Percentiles rank a stretch among this genome's conserved stretches.
These are phyloP conservation scores for Nakazawaea ishiwadae DNA, from an alignment of 805 yeast genomes.

Conservation along the genomic window DNA sequence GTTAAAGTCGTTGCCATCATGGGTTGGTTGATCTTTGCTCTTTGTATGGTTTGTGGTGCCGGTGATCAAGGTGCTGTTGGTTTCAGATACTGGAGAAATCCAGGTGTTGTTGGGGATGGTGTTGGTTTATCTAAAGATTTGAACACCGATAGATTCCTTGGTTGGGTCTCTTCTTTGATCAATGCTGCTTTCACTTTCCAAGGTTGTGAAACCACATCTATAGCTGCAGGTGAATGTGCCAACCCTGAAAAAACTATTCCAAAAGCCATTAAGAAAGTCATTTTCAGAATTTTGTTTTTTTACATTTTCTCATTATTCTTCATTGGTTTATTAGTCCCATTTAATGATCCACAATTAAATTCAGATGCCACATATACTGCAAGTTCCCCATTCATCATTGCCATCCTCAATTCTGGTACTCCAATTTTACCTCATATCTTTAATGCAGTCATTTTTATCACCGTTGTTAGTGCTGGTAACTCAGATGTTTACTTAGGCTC, in stretches of 20 bases:
- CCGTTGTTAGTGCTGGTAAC: constrained; percentile 76
- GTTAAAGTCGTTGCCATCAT: constrained; percentile 63
- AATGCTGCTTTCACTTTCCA: constrained; percentile 76
- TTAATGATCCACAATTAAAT: constrained; percentile 49
- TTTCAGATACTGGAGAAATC: constrained; percentile 76
- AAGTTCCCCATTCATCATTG: constrained; percentile 69
- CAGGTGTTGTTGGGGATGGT: constrained; percentile 75
- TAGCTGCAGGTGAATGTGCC: constrained; percentile 68
- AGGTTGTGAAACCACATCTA: constrained; percentile 74
- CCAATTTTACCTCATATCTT: constrained; percentile 61
- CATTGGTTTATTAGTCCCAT: constrained; percentile 68
- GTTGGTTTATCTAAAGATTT: constrained; percentile 38
- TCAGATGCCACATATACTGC: constrained; percentile 32
- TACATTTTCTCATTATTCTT: constrained; percentile 63
- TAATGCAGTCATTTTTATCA: constrained; percentile 62
- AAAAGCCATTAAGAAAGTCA: constrained; percentile 64
- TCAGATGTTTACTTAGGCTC: constrained; percentile 72
- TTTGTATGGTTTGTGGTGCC: constrained; percentile 74
- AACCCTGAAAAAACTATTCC: constrained; percentile 71
- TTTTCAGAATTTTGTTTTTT: constrained; percentile 59
- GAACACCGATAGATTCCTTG: constrained; percentile 56
- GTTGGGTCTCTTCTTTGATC: constrained; percentile 66
- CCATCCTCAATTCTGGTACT: constrained; percentile 66
- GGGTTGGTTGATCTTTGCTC: constrained; percentile 65
- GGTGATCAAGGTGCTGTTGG: constrained; percentile 68